Evolutionary conservation across 305 asterid genomes (phyloP), one percentile per base, ranked within the genome.

Genomic region (Rubia tinctorum): DNA sequence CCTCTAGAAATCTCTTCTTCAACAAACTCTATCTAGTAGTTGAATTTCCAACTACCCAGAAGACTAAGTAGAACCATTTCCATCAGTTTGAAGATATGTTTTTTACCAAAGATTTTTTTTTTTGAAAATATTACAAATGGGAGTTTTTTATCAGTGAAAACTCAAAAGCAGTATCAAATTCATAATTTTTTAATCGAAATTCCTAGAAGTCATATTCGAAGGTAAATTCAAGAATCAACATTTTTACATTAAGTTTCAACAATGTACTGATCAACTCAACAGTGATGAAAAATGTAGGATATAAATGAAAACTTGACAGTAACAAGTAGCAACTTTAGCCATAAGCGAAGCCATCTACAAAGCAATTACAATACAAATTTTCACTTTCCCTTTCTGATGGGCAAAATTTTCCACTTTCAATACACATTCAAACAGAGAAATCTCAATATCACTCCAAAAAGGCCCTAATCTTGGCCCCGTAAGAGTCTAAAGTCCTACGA

Each of bases 1-100:
- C 93, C 67, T 85, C 88, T 10, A 89, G 78, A 55, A 91, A 85
- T 82, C 97, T 82, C 68, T 76, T 84, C 84, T 81, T 87, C 83
- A 91, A 79, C 72, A 85, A 68, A 68, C 73, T 78, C 97, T 93
- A 91, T 67, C 71, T 77, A 2, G 88, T 72, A n/a, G 44, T 75
- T 75, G 80, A 68, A 58, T 82, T 84, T 14, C 88, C 88, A 73
- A 79, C 83, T 3, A 91, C 95, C 93, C 82, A 88, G 58, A 87
- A 86, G 43, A 90, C 90, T 70, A 89, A 30, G 84, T 89, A 91
- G 80, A 95, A 91, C 97, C 97, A 91, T 79, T 82, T 34, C 95
- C 93, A 79, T 91, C 97, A 7, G 95, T 89, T 7, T 88, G 84
- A 80, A 87, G 71, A 74, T 91, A 95, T 91, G 84, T 66, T 80